A percentile compares a stretch with the other conserved stretches of the same genome.
phyloP scores from a whole-genome alignment of 768 basidiomycete genomes.

The Leccinum aurantiacum region DNA sequence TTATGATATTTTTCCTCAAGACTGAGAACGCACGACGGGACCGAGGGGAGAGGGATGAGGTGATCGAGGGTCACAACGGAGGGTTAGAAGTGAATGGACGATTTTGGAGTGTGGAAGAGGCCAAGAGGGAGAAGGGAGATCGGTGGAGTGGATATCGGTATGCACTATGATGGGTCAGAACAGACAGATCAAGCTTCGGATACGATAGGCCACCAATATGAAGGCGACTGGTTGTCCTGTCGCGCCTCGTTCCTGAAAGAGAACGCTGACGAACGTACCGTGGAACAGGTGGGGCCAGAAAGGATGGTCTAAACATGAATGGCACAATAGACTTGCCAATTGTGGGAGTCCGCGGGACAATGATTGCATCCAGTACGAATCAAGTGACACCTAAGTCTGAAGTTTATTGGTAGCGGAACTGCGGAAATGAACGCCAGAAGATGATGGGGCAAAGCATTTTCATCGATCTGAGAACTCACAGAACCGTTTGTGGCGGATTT shows the following conservation, averaged over 20 bases:
- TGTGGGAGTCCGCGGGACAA: not conserved
- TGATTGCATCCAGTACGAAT: not conserved
- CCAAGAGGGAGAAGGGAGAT: slow-evolving; percentile 70
- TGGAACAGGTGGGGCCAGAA: not conserved
- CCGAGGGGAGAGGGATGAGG: slow-evolving; percentile 66
- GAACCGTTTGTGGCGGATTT: not conserved
- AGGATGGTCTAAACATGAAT: not conserved
- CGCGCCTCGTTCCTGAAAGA: not conserved
- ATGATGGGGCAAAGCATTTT: not conserved
- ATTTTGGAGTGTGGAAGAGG: slow-evolving; percentile 59
- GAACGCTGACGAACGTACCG: not conserved
- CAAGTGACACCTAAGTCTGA: not conserved
- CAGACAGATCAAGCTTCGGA: not conserved
- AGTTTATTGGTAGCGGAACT: not conserved
- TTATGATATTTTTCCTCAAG: slow-evolving; percentile 44
- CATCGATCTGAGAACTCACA: not conserved
- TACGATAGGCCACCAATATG: not conserved
- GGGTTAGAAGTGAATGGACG: slow-evolving; percentile 52
- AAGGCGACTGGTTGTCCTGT: not conserved
- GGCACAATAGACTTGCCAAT: not conserved
- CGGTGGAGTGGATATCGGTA: slow-evolving; percentile 77
- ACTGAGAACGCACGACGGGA: slow-evolving; percentile 67
- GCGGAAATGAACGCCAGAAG: not conserved
- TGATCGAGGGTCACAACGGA: slow-evolving; percentile 44
- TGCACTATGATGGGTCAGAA: slow-evolving; percentile 40